A percentile compares a stretch with the other conserved stretches of the same genome.
Conservation (phyloP, 441 rosid species). For the Erodium trifolium region DNA sequence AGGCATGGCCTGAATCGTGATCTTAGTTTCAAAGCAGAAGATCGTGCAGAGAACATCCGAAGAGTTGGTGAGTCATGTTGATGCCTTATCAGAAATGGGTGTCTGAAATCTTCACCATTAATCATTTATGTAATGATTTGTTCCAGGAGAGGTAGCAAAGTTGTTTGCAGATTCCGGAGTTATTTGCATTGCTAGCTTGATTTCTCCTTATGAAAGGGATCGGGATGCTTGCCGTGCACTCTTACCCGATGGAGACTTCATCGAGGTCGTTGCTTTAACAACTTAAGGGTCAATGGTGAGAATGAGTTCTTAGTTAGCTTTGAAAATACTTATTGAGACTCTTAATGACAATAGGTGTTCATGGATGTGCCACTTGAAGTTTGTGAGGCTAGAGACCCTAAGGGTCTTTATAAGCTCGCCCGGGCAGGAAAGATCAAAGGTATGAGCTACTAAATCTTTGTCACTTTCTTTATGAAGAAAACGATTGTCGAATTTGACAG, state of each 20-base stretch:
- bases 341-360: slow-evolving; percentile 36
- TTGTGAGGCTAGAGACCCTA: slow-evolving; percentile 68
- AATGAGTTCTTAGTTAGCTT: too few species aligned
- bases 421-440: slow-evolving; percentile 75
- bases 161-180: slow-evolving; percentile 65
- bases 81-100: too few species aligned
- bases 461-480: too few species aligned
- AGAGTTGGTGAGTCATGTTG: not conserved
- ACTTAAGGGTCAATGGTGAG: too few species aligned
- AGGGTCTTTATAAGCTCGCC: slow-evolving; percentile 66
- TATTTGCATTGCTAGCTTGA: slow-evolving; percentile 63
- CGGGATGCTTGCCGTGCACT: slow-evolving; percentile 51
- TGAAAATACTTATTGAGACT: not conserved
- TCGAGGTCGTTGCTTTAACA: slow-evolving; percentile 38
- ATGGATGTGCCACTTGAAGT: slow-evolving; percentile 56
- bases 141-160: slow-evolving; percentile 63
- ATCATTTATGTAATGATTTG: not conserved
- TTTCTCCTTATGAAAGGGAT: slow-evolving; percentile 58
- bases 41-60: slow-evolving; percentile 7
- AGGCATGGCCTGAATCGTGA: slow-evolving; percentile 5
- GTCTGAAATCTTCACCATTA: too few species aligned
- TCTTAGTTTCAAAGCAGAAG: slow-evolving; percentile 6
- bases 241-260: slow-evolving; percentile 52
- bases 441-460: slow-evolving; percentile 4
- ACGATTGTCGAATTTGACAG: too few species aligned